Evolutionary conservation across 495 filamentous ascomycete species (phyloP), one percentile per base, ranked within the genome.

Genomic region (Hamigera avellanea): DNA sequence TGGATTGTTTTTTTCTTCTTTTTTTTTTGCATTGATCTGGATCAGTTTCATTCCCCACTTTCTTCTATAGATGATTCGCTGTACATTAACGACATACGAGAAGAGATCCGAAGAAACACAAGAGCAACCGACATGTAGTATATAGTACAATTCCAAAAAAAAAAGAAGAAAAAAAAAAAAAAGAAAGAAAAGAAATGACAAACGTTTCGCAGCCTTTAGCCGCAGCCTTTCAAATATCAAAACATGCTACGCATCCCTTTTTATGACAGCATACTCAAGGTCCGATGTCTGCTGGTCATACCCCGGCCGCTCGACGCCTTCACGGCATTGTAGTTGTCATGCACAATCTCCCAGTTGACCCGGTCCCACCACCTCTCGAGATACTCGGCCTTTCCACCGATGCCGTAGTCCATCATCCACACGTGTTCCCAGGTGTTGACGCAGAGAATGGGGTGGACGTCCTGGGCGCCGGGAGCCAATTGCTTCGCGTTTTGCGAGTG

Each of bases 381-480:
- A 60, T 73, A 98, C 38, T 64, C 56, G 32, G 67, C 68, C 78
- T 94, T 96, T 9, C 84, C 85, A 26, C 59, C 64, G 31, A 95
- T 65, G 17, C 86, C 86, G 50, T 79, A 95, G 53, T 96, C 86
- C 41, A 69, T 70, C 56, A 96, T 60, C 78, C 83, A 98, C 2
- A 78, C 82, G 59, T 98, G 91, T 66, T 95, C 80, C 91, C 91
- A 98, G 17, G 86, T 93, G 57, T 91, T 96, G 31, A 96, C 70
- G 48, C 88, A 93, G 39, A 96, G 62, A 42, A 95, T 61, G 3
- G 89, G 86, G 36, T 75, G 61, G 13, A 88, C 48, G 36, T 83
- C 72, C 26, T 73, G 59, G 8, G 83, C 86, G 5, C 86, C 82
- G 13, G 79, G 80, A 10, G 78, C 72, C 41, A 71, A 47, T 41